phyloP scores from a whole-genome alignment of 306 rosid species.

The Oxytropis ochrocephala region DNA sequence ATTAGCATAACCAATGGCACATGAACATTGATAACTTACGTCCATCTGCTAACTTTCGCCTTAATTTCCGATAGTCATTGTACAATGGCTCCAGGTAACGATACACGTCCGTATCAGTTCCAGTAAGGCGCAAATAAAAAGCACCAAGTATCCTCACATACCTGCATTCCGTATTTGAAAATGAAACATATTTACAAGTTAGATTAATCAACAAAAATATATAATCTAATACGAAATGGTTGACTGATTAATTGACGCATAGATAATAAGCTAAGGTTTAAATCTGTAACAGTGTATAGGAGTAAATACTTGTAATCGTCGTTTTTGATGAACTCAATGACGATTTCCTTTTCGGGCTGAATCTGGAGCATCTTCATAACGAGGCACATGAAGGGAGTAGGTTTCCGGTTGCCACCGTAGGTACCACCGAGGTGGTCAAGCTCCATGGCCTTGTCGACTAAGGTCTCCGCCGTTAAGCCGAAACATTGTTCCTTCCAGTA shows the following conservation, averaged over 20 bases:
- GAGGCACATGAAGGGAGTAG: slow-evolving; percentile 94
- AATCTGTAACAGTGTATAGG: background rate
- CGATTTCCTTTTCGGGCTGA: slow-evolving; percentile 97
- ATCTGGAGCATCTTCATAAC: slow-evolving; percentile 98
- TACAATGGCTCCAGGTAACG: slow-evolving; percentile 88
- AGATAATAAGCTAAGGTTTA: background rate
- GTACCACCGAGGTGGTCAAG: slow-evolving; percentile 95
- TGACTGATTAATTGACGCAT: background rate
- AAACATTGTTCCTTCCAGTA: slow-evolving; percentile 99
- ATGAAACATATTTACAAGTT: background rate
- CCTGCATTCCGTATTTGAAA: slow-evolving; percentile 25
- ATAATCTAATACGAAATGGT: background rate
- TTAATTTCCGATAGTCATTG: slow-evolving; percentile 76
- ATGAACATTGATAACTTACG: slow-evolving; percentile 39
- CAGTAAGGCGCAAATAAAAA: slow-evolving; percentile 86
- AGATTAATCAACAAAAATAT: background rate
- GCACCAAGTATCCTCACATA: slow-evolving; percentile 93
- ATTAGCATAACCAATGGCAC: background rate
- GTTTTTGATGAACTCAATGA: slow-evolving; percentile 88
- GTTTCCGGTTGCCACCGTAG: slow-evolving; percentile 84
- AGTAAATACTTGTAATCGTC: slow-evolving; percentile 78
- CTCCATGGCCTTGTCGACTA: slow-evolving; percentile 98
- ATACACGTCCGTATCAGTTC: slow-evolving; percentile 74
- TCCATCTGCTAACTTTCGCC: slow-evolving; percentile 69
- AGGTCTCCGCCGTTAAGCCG: slow-evolving; percentile 91